Evolutionary conservation across 176 grass and related monocot species (phyloP), one percentile per base, ranked within the genome.

Genomic region (Themeda triandra): DNA sequence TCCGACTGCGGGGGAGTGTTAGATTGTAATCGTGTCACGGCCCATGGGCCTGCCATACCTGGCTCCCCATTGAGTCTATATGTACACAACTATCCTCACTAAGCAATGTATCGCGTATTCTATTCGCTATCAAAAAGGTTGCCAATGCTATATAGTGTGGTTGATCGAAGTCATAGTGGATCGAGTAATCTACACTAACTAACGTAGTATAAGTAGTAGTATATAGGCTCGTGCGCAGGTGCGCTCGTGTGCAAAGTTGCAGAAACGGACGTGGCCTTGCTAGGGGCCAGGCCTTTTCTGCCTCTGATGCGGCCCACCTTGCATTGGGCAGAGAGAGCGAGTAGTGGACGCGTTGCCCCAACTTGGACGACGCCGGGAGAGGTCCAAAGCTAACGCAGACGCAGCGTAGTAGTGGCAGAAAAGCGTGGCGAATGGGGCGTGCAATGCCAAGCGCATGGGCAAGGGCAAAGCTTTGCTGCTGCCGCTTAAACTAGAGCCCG

Each of bases 231-330:
- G 68, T 27, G 49, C 78, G 72, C n/a, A n/a, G n/a, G n/a, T n/a
- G n/a, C n/a, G n/a, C n/a, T n/a, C 83, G 42, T 71, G 77, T 81
- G 87, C 83, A 46, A 45, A 13, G 24, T 54, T 18, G 54, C 21
- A 10, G 9, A 25, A 15, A 41, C 31, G 62, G 60, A 86, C 54
- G 56, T 90, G 59, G 58, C 69, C 10, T 56, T 23, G 53, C 68
- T n/a, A 42, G 77, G 78, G n/a, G n/a, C n/a, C 33, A 35, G 33
- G 54, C n/a, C n/a, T n/a, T n/a, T n/a, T n/a, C n/a, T n/a, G n/a
- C n/a, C n/a, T n/a, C n/a, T n/a, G n/a, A n/a, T n/a, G n/a, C 77
- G 18, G n/a, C 63, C 83, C 71, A 89, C 83, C 65, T 31, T 64
- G 54, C 23, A 58, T 58, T 58, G 54, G 31, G 54, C 37, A 42